Percentiles rank a stretch among this genome's conserved stretches.
Evolutionary conservation across 225 moss, liverwort and hornwort species (phyloP).

Genomic region (Pseudisothecium myosuroides): DNA sequence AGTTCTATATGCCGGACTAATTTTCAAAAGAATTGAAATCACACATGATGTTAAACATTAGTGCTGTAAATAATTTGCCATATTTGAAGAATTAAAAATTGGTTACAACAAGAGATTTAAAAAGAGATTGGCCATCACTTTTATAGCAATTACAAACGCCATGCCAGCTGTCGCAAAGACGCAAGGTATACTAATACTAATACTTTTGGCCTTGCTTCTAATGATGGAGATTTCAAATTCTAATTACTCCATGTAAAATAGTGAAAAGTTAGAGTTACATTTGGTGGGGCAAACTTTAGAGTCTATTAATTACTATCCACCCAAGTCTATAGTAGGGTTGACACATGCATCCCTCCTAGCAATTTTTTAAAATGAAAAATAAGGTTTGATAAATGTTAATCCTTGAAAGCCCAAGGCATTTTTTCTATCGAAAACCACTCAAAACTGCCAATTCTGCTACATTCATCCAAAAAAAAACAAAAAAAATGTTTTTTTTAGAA

Average conservation of each 20-base stretch:
- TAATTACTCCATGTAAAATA: neutral
- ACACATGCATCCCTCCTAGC: accelerated
- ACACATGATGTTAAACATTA: too few species aligned
- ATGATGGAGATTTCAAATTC: neutral
- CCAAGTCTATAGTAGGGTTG: neutral
- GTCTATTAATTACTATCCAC: neutral
- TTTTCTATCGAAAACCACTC: too few species aligned
- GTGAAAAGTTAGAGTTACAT: neutral
- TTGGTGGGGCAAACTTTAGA: accelerated
- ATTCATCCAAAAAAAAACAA: too few species aligned
- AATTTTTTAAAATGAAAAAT: neutral
- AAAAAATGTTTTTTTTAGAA: too few species aligned
- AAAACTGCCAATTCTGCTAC: too few species aligned
- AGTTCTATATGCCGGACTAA: neutral
- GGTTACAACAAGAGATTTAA: neutral
- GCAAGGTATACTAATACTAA: too few species aligned
- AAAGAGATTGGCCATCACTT: neutral
- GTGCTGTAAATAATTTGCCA: accelerated
- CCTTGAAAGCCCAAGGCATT: too few species aligned
- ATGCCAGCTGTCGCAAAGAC: neutral
- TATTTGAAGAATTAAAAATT: neutral
- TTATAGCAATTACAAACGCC: neutral
- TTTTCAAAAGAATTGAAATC: neutral
- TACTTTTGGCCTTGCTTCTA: accelerated
- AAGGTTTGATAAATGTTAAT: neutral